Percentiles rank a stretch among this genome's conserved stretches.
Evolutionary conservation across 1,139 yeast genomes (phyloP).

Genomic region (Yamadazyma dendronema): DNA sequence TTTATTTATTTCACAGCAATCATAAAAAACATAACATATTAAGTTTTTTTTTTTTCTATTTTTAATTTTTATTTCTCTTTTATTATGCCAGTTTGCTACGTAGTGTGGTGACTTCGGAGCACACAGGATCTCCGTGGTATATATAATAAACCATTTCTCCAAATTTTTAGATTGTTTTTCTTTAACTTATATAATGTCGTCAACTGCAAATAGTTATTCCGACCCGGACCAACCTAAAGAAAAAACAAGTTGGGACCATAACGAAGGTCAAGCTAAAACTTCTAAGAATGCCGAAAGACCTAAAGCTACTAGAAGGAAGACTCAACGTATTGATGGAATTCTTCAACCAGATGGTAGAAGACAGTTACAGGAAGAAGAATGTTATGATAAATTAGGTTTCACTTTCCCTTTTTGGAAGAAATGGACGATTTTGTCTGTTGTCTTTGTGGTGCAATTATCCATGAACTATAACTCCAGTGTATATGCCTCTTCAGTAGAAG

Average conservation of each 20-base stretch:
- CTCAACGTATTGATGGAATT: conserved; percentile 11
- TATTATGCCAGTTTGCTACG: not conserved
- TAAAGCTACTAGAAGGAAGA: conserved; percentile 1
- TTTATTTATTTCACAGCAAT: not conserved
- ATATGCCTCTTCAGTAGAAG: conserved; percentile 28
- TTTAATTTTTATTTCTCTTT: not conserved
- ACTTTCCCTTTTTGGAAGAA: conserved; percentile 26
- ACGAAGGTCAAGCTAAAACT: conserved; percentile 2
- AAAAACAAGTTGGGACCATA: conserved; percentile 9
- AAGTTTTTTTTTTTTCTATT: not conserved
- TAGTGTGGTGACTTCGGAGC: not conserved
- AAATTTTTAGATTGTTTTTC: not conserved
- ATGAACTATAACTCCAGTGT: conserved; percentile 39
- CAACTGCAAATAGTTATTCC: conserved; percentile 11
- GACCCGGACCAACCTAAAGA: conserved; percentile 9
- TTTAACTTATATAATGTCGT: conserved; percentile 5
- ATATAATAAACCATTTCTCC: not conserved
- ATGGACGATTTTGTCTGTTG: conserved; percentile 31
- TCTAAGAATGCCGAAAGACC: not conserved
- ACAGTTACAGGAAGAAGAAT: conserved; percentile 28
- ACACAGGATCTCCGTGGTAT: too few species aligned
- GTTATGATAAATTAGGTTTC: conserved; percentile 32
- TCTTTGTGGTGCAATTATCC: conserved; percentile 35
- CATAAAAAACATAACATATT: not conserved
- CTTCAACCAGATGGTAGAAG: conserved; percentile 23